Base-by-base conservation (phyloP, 225 moss, liverwort and hornwort genomes). In the Pseudoscleropodium purum region DNA sequence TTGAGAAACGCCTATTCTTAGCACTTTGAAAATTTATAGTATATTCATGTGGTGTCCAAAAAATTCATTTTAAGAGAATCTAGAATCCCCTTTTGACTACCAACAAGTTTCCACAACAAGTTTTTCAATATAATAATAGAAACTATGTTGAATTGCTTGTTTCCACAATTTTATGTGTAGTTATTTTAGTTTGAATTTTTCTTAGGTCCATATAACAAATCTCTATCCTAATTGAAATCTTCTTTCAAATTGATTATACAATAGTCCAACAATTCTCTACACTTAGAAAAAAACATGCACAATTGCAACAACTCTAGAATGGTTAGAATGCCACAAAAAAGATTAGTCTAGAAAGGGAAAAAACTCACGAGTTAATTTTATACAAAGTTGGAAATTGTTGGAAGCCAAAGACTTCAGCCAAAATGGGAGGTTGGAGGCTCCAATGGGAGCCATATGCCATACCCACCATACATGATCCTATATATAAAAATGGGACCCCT, bases 381-480 rank as follows among this genome's bases (percentile, higher is more conserved):
- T 95, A 94, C 41, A 95, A 87, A 47, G 89, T 83, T 82, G 94
- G 81, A 83, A 95, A 95, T 47, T 94, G 89, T 21, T 87, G 86
- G 45, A 94, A 87, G 56, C 94, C 95, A 84, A 95, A 95, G 20
- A 95, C 89, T 83, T 95, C 95, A 25, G 63, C 92, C 1, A 93
- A 39, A 90, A 94, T 92, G 16, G 93, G 91, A 79, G 95, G 93
- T 64, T 90, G 92, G 78, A 95, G 85, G 89, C 92, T 94, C 94
- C 91, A 94, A 79, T 93, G 92, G 4, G 93, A 95, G 75, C 94
- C 94, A 62, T 94, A 93, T 24, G 94, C 90, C 90, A 95, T 82
- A 54, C 94, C 94, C 75, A 93, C 92, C 90, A 95, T 57, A 25
- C 89, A 92, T 36, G 93, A 94, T 83, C 93, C 93, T 23, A 93